Conservation (phyloP, 768 basidiomycete genomes). For the Lentinula edodes region DNA sequence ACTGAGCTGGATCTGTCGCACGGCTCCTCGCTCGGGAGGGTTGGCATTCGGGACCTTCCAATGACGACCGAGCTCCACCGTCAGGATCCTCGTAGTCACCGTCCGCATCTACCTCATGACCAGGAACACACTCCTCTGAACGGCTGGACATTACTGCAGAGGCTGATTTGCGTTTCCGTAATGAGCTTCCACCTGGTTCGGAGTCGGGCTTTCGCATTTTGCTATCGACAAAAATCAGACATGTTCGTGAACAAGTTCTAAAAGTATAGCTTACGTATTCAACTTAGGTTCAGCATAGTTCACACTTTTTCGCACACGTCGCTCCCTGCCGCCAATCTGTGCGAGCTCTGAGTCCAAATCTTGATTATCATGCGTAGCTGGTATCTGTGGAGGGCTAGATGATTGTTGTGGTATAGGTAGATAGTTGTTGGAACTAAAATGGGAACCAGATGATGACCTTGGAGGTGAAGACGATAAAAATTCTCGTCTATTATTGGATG, state of each 20-base stretch:
- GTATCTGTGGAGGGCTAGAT: slow-evolving; percentile 31
- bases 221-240: slow-evolving; percentile 7
- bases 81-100: slow-evolving; percentile 28
- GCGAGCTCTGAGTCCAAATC: slow-evolving; percentile 23
- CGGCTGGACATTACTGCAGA: slow-evolving; percentile 32
- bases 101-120: slow-evolving; percentile 15
- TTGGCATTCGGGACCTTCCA: slow-evolving; percentile 20
- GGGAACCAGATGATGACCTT: slow-evolving; percentile 21
- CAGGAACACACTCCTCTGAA: slow-evolving; percentile 11
- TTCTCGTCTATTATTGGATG: slow-evolving; percentile 12
- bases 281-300: slow-evolving; percentile 88
- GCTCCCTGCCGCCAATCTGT: slow-evolving; percentile 42
- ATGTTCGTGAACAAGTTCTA: not conserved
- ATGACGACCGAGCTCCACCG: slow-evolving; percentile 31
- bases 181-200: slow-evolving; percentile 27
- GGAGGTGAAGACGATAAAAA: slow-evolving; percentile 35
- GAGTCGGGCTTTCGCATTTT: slow-evolving; percentile 89
- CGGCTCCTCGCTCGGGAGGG: slow-evolving; percentile 13
- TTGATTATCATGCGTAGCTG: slow-evolving; percentile 26
- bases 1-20: slow-evolving; percentile 25
- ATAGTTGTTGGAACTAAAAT: not conserved
- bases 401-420: slow-evolving; percentile 49
- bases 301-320: slow-evolving; percentile 65
- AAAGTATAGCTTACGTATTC: slow-evolving; percentile 59
- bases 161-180: slow-evolving; percentile 37